Base-by-base conservation (phyloP, 75 land plant genomes). In the Chamaecyparis obtusa region DNA sequence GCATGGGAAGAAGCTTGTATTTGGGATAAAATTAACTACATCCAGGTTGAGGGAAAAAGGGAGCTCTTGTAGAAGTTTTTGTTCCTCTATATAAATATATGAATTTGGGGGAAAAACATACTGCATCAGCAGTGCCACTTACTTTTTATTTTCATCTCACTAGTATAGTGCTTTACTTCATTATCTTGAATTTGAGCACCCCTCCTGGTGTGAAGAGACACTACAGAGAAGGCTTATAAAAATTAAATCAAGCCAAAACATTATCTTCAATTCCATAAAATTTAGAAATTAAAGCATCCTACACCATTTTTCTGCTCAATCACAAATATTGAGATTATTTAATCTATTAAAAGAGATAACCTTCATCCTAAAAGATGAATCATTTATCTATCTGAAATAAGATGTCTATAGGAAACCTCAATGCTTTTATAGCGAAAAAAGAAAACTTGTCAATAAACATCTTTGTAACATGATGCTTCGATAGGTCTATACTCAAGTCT, bases 301-400 rank as follows among this genome's bases (percentile, higher is more conserved):
- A 14, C 83, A 10, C 13, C 48, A 44, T 44, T 80, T 43, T 41
- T 7, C 11, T 41, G 32, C 83, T 80, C 48, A 44, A 5, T 27
- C 3, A 43, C 32, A 80, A n/a, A 9, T 48, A 9, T 48, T 32
- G 3, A 72, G 77, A 74, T 24, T 32, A 16, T n/a, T 13, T 3
- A 74, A 11, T 2, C 13, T 14, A 32, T 36, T 4, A 9, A 24
- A 75, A 21, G 19, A 44, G 74, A 9, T 19, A 30, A 55, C 24
- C 75, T 46, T 9, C 48, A 46, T 8, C 48, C 48, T 46, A 46
- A 46, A 46, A 48, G 51, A 48, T 48, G 33, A 87, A 83, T 37
- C 36, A 80, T 64, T 81, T 19, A 17, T 24, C 35, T 86, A 97
- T 98, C 98, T 94, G 96, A 86, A 98, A 98, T 89, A 98, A 97